phyloP scores from a whole-genome alignment of 2,329 filamentous ascomycete genomes.

The Alternaria metachromatica region DNA sequence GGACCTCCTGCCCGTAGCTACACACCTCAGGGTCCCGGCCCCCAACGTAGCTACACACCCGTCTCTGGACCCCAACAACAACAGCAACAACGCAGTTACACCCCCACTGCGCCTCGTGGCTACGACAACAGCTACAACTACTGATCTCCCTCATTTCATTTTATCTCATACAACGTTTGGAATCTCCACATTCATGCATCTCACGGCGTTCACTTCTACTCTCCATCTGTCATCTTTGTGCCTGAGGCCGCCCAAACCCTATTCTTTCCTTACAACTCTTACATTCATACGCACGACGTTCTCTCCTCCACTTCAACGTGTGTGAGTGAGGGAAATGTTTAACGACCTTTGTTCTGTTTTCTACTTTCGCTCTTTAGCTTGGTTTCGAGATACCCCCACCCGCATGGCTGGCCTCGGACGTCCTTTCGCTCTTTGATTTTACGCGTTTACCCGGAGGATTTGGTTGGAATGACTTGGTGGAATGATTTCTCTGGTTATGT shows the following conservation, averaged over 20 bases:
- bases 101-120: slow-evolving; percentile 5
- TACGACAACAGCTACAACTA: slow-evolving; percentile 29
- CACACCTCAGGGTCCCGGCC: slow-evolving; percentile 6
- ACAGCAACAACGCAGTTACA: background rate
- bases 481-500: background rate
- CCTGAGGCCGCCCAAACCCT: slow-evolving; percentile 6
- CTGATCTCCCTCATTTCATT: slow-evolving; percentile 10
- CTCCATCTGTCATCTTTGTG: background rate
- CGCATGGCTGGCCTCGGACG: slow-evolving; percentile 43
- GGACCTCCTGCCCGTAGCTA: slow-evolving; percentile 9
- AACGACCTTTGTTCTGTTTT: slow-evolving; percentile 7
- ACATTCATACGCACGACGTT: slow-evolving; percentile 4
- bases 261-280: background rate
- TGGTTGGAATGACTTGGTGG: background rate
- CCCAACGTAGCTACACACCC: slow-evolving; percentile 18
- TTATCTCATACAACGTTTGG: slow-evolving; percentile 5
- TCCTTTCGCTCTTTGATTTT: slow-evolving; percentile 37
- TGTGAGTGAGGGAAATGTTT: background rate
- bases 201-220: slow-evolving; percentile 25
- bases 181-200: slow-evolving; percentile 17
- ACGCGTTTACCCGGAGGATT: slow-evolving; percentile 2
- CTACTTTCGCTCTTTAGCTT: slow-evolving; percentile 17
- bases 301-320: background rate
- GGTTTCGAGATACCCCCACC: slow-evolving; percentile 43
- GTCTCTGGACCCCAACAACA: slow-evolving; percentile 1